phyloP scores from a whole-genome alignment of 768 basidiomycete genomes.

The Macrolepiota albuminosa region DNA sequence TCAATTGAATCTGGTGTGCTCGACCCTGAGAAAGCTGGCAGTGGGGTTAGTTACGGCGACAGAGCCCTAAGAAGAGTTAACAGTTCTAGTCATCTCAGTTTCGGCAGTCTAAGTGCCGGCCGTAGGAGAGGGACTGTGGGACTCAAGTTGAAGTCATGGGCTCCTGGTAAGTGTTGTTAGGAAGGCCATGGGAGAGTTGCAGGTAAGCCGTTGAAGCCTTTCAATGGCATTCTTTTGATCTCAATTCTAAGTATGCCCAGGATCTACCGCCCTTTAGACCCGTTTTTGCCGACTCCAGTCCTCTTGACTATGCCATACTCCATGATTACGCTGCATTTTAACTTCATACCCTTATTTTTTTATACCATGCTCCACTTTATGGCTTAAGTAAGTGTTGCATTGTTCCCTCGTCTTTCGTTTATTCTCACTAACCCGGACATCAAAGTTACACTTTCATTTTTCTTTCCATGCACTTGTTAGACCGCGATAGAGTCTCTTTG shows the following conservation, averaged over 20 bases:
- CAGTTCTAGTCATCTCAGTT: constrained; percentile 84
- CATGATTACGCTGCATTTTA: constrained; percentile 5
- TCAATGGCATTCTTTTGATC: background rate
- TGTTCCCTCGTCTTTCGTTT: background rate
- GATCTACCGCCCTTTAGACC: constrained; percentile 1
- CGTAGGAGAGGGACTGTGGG: constrained; percentile 58
- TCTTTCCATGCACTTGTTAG: constrained; percentile 5
- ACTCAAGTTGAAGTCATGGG: constrained; percentile 56
- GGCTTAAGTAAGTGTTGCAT: constrained; percentile 10
- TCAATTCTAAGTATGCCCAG: background rate
- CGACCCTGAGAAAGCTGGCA: constrained; percentile 92
- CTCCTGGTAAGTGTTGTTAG: constrained; percentile 68
- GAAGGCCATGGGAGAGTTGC: background rate
- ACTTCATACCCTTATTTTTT: constrained; percentile 31
- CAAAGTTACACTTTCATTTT: constrained; percentile 10
- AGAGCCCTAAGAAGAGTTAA: constrained; percentile 87
- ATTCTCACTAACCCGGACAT: constrained; percentile 2
- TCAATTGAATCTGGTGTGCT: constrained; percentile 87
- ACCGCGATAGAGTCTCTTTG: constrained; percentile 24
- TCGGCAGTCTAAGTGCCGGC: constrained; percentile 73
- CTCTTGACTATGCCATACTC: constrained; percentile 1
- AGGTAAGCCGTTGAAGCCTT: background rate
- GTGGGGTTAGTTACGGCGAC: constrained; percentile 96
- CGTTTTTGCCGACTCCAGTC: background rate
- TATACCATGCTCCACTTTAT: constrained; percentile 32